phyloP scores from a whole-genome alignment of 2,329 filamentous ascomycete species.

The Cryphonectria parasitica region DNA sequence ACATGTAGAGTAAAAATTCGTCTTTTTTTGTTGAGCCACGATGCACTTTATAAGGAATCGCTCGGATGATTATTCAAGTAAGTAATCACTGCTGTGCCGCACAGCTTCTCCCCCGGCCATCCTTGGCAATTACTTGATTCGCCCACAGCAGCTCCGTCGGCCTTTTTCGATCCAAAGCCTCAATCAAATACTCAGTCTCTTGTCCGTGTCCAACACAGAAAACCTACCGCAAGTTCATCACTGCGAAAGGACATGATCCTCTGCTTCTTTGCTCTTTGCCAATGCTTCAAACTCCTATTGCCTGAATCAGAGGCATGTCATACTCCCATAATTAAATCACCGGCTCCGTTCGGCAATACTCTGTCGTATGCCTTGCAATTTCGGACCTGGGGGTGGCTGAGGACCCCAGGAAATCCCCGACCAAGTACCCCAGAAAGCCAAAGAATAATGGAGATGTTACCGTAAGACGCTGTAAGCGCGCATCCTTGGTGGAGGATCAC shows the following conservation, averaged over 20 bases:
- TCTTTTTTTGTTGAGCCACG: background rate
- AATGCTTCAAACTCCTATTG: background rate
- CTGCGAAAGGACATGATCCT: too few relatives aligned
- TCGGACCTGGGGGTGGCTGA: background rate
- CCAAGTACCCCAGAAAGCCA: background rate
- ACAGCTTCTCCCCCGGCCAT: background rate
- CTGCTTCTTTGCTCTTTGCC: background rate
- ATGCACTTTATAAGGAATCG: background rate
- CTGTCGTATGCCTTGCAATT: background rate
- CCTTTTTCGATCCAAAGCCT: background rate
- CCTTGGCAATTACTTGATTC: background rate
- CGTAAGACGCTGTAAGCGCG: background rate
- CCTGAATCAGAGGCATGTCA: background rate
- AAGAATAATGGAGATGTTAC: background rate
- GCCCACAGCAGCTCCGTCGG: background rate
- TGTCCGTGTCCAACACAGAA: background rate
- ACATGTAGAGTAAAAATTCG: too few relatives aligned
- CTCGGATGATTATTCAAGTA: background rate
- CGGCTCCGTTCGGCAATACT: background rate
- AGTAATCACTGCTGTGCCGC: background rate
- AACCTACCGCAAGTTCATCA: background rate
- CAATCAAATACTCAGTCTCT: too few relatives aligned
- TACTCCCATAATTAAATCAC: background rate
- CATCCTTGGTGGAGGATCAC: background rate
- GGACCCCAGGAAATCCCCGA: background rate